phyloP scores from a whole-genome alignment of 2,329 filamentous ascomycete genomes.

The Curvularia lunata region DNA sequence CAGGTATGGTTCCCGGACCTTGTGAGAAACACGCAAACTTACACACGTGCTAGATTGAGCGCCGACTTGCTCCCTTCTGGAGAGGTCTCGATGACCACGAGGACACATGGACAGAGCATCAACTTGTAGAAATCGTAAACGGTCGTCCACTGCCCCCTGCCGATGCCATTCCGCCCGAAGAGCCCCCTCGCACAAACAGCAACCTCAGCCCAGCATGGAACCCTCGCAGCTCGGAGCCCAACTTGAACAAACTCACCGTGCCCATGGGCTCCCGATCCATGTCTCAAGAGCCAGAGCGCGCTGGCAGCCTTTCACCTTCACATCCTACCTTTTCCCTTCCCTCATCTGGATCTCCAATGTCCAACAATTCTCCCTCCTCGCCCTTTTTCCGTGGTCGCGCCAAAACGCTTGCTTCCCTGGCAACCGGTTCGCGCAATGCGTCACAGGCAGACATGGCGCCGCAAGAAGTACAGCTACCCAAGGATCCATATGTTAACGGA shows the following conservation, averaged over 20 bases:
- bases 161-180: conserved; percentile 79
- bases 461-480: conserved; percentile 78
- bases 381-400: conserved; percentile 79
- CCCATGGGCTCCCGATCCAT: conserved; percentile 79
- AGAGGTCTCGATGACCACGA: conserved; percentile 88
- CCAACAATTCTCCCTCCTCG: conserved; percentile 48
- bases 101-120: conserved; percentile 89
- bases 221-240: conserved; percentile 62
- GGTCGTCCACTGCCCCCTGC: conserved; percentile 83
- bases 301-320: conserved; percentile 63
- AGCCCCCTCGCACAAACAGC: conserved; percentile 56
- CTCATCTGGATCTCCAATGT: conserved; percentile 62
- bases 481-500: conserved; percentile 91
- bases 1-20: conserved; percentile 67
- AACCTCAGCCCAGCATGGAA: conserved; percentile 46
- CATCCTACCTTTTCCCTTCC: conserved; percentile 67
- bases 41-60: conserved; percentile 74
- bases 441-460: conserved; percentile 75
- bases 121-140: conserved; percentile 88
- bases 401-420: conserved; percentile 84
- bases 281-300: conserved; percentile 77
- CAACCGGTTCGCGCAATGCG: conserved; percentile 76
- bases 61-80: conserved; percentile 93
- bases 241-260: conserved; percentile 75
- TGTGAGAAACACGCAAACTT: conserved; percentile 16